Evolutionary conservation across 1,284 basidiomycete genomes (phyloP).

Genomic region (Trichosporon coremiiforme): DNA sequence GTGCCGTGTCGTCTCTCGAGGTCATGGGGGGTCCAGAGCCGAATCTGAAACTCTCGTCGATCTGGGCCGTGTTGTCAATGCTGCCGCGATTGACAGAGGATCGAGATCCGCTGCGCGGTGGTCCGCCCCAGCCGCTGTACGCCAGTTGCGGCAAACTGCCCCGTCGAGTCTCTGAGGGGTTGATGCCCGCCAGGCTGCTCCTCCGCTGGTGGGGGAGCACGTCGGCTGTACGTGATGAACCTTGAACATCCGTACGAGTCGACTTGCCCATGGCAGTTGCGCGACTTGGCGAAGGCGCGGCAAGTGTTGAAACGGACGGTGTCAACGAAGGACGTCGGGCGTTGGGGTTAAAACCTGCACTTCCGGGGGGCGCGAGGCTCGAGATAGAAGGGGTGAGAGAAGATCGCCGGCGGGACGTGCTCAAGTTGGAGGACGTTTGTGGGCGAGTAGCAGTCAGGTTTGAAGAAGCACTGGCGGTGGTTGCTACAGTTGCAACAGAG

Average conservation of each 20-base stretch:
- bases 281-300: constrained; percentile 45
- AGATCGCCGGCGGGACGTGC: constrained; percentile 35
- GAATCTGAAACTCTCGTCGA: constrained; percentile 44
- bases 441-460: constrained; percentile 45
- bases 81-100: constrained; percentile 31
- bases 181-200: constrained; percentile 19
- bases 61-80: constrained; percentile 34
- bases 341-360: constrained; percentile 23
- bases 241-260: constrained; percentile 20
- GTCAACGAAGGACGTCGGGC: constrained; percentile 45
- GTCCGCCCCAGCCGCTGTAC: constrained; percentile 41
- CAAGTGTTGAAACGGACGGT: constrained; percentile 41
- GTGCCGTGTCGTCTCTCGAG: constrained; percentile 6
- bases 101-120: constrained; percentile 15
- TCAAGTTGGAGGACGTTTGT: constrained; percentile 42
- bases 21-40: constrained; percentile 29
- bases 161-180: constrained; percentile 32
- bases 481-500: constrained; percentile 33
- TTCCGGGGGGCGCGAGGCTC: constrained; percentile 32
- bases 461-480: constrained; percentile 40
- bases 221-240: constrained; percentile 29
- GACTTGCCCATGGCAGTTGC: constrained; percentile 37
- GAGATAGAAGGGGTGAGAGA: constrained; percentile 46
- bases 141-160: constrained; percentile 51
- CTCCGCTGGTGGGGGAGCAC: constrained; percentile 17